Base-by-base conservation (phyloP, 441 rosid species). In the Populus hybrid region DNA sequence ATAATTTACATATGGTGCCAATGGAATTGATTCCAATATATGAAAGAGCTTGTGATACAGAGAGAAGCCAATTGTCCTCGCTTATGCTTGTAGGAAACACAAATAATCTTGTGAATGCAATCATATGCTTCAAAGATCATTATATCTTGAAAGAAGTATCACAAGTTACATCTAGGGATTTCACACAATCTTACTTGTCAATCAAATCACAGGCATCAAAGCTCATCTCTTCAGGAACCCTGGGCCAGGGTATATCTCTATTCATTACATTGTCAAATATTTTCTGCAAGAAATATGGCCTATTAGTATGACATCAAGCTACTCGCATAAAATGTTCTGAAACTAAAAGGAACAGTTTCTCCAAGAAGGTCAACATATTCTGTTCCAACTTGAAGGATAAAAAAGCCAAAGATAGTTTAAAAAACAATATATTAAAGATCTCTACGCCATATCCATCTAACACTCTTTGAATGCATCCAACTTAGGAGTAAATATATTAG, bases 211-310 rank as follows among this genome's bases (percentile, higher is more conserved):
- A 79, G 74, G 98, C 98, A 80, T 94, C 95, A 75, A 78, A 83
- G 79, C 91, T 87, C 83, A 97, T 83, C 83, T 92, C 98, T 57
- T 93, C 98, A 1, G 95, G 98, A 76, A 91, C 83, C 83, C 78
- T 88, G 9, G 99, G 98, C 99, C 99, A 94, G 57, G 97, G 95
- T 82, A 94, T 92, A 82, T 94, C 94, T 88, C 94, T 90, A 83
- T 97, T 97, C 90, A 97, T 89, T 79, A 97, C 92, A 77, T 91
- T 97, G 84, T 92, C 99, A 78, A 97, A 94, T 83, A 97, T 90
- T 88, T 86, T 91, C 99, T 97, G 93, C 89, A 87, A 81, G 9
- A 70, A 66, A 75, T 59, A 70, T 50, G 76, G 38, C 21, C 34
- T 40, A 61, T 74, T 50, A 69, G 64, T 38, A 70, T 24, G 65